Base-by-base conservation (phyloP, 148 eudicot genomes). In the Tetragonia tetragonoides region DNA sequence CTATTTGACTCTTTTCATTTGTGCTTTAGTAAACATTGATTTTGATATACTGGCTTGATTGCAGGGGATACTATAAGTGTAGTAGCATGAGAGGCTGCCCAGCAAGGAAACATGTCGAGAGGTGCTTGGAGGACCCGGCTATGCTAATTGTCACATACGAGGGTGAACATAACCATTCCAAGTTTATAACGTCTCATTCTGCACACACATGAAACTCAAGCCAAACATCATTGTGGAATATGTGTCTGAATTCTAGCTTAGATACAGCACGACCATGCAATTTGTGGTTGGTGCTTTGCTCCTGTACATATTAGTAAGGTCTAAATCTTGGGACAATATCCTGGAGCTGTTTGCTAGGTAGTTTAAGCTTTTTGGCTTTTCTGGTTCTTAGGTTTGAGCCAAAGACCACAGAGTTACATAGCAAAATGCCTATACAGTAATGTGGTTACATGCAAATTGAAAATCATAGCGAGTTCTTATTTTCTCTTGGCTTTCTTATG, bases 21-120 rank as follows among this genome's bases (percentile, higher is more conserved):
- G 12, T 49, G 53, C 53, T 49, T 20, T 38, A 41, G 6, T 62
- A 39, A 10, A 34, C 42, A 41, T 24, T 34, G 67, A 1, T 28
- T 59, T 40, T 75, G 70, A 53, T 47, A 76, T 56, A n/a, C 14
- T 16, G 47, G 46, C 17, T 73, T 72, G 42, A 41, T 71, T 83
- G 82, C 76, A 88, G 91, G 81, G 91, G 91, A 77, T 88, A 88
- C 84, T 88, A 88, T 78, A 88, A 88, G 76, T 88, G 91, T 75
- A 88, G 91, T 80, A 85, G 87, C 76, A 73, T 88, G 73, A 81
- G 91, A 85, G 91, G 91, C 23, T 88, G 91, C 78, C 91, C 91
- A 2, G 91, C 91, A 37, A 85, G 91, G 79, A 88, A 88, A 74
- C 91, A 88, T 73, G 91, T 88, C 0, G 91, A 88, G 83, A 83